These are phyloP conservation scores for Podospora conica DNA, from an alignment of 495 filamentous ascomycete genomes.

Conservation along the genomic window DNA sequence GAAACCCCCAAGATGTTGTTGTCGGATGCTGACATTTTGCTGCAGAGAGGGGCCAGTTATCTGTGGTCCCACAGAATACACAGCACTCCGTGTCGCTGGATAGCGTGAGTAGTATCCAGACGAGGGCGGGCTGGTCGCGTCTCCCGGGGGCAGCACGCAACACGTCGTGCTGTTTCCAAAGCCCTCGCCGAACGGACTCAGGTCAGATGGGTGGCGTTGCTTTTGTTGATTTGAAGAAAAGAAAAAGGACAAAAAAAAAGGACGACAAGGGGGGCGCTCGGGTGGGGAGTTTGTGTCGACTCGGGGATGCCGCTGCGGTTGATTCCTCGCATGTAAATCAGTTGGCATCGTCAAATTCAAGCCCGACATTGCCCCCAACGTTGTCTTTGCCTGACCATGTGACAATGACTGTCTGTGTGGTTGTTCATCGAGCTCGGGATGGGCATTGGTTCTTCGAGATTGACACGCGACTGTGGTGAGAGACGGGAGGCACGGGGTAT, in stretches of 20 bases:
- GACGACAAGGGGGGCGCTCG: conserved; percentile 15
- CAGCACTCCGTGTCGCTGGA: too few species aligned
- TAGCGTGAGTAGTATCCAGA: conserved; percentile 2
- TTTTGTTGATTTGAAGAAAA: too few species aligned
- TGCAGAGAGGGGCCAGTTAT: conserved; percentile 27
- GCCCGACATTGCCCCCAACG: conserved; percentile 12
- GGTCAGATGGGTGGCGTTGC: too few species aligned
- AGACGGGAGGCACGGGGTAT: too few species aligned
- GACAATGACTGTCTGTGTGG: neutral
- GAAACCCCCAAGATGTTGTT: neutral
- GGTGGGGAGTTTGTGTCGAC: conserved; percentile 17
- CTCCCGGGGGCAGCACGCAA: conserved; percentile 35
- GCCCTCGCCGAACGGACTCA: conserved; percentile 18
- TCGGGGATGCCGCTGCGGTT: conserved; percentile 12
- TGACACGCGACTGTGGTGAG: neutral
- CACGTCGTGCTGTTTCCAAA: conserved; percentile 35
- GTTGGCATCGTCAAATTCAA: conserved; percentile 11
- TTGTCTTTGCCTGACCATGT: neutral
- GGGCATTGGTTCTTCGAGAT: neutral
- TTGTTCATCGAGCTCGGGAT: too few species aligned
- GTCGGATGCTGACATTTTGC: neutral
- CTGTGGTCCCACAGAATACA: too few species aligned
- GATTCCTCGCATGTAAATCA: conserved; percentile 9
- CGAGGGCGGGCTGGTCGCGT: conserved; percentile 43
- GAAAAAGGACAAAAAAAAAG: too few species aligned